Percentiles rank a stretch among this genome's conserved stretches.
phyloP scores from a whole-genome alignment of 164 flowering plant species.

The Stephania cephalantha region DNA sequence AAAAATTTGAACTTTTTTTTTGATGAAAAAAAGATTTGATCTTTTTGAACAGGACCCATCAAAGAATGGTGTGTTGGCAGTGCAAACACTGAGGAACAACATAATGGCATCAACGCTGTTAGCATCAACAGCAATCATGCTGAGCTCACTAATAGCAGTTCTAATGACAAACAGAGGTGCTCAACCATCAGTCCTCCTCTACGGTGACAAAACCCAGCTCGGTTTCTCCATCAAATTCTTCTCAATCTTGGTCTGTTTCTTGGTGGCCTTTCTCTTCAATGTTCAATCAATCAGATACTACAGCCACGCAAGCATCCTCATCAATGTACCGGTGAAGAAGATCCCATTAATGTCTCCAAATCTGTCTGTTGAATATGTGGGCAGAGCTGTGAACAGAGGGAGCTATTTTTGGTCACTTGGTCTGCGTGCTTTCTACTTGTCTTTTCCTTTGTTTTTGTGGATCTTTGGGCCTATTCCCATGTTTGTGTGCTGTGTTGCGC shows the following conservation, averaged over 20 bases:
- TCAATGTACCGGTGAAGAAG: constrained; percentile 68
- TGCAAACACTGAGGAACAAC: constrained; percentile 82
- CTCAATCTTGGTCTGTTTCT: constrained; percentile 57
- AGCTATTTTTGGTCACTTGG: constrained; percentile 90
- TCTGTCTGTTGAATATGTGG: constrained; percentile 55
- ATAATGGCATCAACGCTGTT: constrained; percentile 91
- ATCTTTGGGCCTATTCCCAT: constrained; percentile 88
- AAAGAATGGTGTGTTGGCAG: constrained; percentile 74
- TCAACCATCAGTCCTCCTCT: constrained; percentile 12
- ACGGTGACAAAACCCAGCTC: constrained; percentile 46
- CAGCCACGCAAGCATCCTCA: constrained; percentile 81
- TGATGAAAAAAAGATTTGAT: too few relatives aligned
- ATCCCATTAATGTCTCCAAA: constrained; percentile 15
- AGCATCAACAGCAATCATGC: constrained; percentile 77
- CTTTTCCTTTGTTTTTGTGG: constrained; percentile 85
- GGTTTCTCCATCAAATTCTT: constrained; percentile 63
- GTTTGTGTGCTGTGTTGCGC: constrained; percentile 46
- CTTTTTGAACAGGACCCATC: constrained; percentile 37
- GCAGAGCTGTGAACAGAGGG: constrained; percentile 48
- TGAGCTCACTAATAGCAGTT: constrained; percentile 67
- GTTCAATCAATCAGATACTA: constrained; percentile 85
- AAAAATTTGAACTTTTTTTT: too few relatives aligned
- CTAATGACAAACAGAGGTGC: constrained; percentile 38
- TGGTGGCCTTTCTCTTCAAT: constrained; percentile 62
- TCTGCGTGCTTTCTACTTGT: constrained; percentile 72